Evolutionary conservation across 176 grass and related monocot genomes (phyloP).

Genomic region (Avena sativa): DNA sequence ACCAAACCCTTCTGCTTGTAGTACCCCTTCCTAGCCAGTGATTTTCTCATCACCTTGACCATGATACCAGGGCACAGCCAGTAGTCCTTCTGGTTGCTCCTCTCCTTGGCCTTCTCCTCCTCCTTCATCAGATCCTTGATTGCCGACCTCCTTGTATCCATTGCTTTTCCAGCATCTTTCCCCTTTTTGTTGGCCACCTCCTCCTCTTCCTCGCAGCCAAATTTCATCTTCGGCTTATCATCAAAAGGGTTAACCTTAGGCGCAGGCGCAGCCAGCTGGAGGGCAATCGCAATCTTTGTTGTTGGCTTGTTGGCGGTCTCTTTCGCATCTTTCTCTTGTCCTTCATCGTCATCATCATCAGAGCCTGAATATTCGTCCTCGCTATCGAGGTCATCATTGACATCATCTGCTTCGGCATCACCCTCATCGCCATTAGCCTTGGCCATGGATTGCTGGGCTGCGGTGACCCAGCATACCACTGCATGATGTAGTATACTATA

Average conservation of each 20-base stretch:
- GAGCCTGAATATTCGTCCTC: constrained; percentile 46
- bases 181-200: constrained; percentile 52
- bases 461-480: no score
- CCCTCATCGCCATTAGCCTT: not conserved
- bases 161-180: constrained; percentile 41
- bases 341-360: not conserved
- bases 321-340: not conserved
- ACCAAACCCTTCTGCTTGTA: constrained; percentile 88
- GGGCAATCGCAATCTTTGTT: constrained; percentile 70
- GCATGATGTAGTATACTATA: no score
- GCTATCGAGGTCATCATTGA: not conserved
- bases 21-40: constrained; percentile 77
- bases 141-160: constrained; percentile 49
- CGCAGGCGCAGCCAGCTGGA: constrained; percentile 44
- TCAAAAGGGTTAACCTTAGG: constrained; percentile 56
- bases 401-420: not conserved
- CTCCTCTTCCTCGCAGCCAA: constrained; percentile 64
- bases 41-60: constrained; percentile 95
- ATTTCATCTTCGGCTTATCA: constrained; percentile 61
- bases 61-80: constrained; percentile 83
- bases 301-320: constrained; percentile 28
- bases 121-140: constrained; percentile 92
- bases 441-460: constrained; percentile 41
- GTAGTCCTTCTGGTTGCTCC: constrained; percentile 89
- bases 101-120: constrained; percentile 94